Evolutionary conservation across 2,329 filamentous ascomycete genomes (phyloP), one percentile per base, ranked within the genome.

Genomic region (Aspergillus fijiensis): DNA sequence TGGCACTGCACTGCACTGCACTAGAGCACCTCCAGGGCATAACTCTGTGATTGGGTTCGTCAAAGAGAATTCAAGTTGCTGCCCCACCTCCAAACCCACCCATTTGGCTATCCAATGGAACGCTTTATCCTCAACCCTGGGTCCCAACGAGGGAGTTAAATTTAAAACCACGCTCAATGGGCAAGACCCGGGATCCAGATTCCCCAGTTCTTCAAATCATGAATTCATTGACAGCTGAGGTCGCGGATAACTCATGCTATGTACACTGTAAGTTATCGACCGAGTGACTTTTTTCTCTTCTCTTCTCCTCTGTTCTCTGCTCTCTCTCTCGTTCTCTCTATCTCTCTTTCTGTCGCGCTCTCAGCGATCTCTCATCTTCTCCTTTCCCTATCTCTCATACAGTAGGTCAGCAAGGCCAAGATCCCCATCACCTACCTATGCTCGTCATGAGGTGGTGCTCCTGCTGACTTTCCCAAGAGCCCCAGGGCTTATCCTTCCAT

Each of bases 121-220:
- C 14, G 53, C 53, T 45, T 27, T 45, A 45, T 45, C 53, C 53
- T 29, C 29, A 42, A 55, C 39, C 52, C 52, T 55, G 52, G 39
- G 52, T 21, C n/a, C 52, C 52, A 55, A 55, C 52, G 52, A 55
- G 52, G 33, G 52, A 48, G 52, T 55, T 55, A 55, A 49, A 55
- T 55, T 55, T 55, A 55, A 55, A 55, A 55, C 53, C 53, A 55
- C 53, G 53, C 53, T 55, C 25, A 55, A 42, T 55, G 53, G 53
- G 31, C 42, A 47, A 49, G 42, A 29, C 27, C 53, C 53, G 53
- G 53, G 53, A 49, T 49, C 53, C 53, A 55, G 53, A 55, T 55
- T 55, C 53, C 53, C 53, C 53, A 55, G 53, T 55, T 55, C 56
- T 58, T 52, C 19, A 51, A 33, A 35, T 58, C 49, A 35, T 16